Conservation (phyloP, 2,329 filamentous ascomycete genomes). For the Scedosporium boydii region DNA sequence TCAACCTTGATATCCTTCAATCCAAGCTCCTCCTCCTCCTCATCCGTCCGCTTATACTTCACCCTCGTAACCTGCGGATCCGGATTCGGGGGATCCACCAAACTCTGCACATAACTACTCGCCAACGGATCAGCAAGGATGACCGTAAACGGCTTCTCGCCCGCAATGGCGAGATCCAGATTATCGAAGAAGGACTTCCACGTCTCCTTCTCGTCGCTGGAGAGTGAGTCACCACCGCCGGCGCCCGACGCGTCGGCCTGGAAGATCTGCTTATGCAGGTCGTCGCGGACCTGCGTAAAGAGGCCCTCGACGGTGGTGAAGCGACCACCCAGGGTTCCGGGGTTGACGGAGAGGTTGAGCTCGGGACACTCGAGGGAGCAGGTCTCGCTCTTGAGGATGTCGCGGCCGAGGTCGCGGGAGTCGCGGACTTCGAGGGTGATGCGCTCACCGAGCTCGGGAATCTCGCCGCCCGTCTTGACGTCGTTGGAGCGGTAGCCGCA, state of each 20-base stretch:
- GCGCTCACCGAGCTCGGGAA: constrained; percentile 75
- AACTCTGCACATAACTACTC: constrained; percentile 86
- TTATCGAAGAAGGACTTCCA: constrained; percentile 77
- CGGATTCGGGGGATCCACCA: constrained; percentile 58
- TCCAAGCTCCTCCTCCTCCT: constrained; percentile 91
- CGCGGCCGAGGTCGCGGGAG: constrained; percentile 68
- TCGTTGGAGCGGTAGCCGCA: constrained; percentile 96
- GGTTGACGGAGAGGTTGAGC: constrained; percentile 77
- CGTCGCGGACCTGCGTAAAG: constrained; percentile 82
- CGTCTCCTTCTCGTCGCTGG: constrained; percentile 50
- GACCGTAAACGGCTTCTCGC: constrained; percentile 71
- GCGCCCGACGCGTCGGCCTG: constrained; percentile 43
- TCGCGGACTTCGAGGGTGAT: constrained; percentile 68
- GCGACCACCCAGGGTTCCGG: constrained; percentile 86
- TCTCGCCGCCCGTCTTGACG: constrained; percentile 91
- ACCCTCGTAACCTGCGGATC: constrained; percentile 76
- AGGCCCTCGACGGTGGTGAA: constrained; percentile 97
- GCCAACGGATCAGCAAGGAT: constrained; percentile 82
- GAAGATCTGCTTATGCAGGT: constrained; percentile 83
- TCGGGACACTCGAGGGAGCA: constrained; percentile 83
- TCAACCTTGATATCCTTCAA: constrained; percentile 89
- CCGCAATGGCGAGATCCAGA: constrained; percentile 69
- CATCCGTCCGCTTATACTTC: constrained; percentile 77
- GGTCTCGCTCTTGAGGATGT: constrained; percentile 94
- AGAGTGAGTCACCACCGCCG: constrained; percentile 71